Conservation (phyloP, 2,329 filamentous ascomycete genomes). For the Pyrenophora graminea region DNA sequence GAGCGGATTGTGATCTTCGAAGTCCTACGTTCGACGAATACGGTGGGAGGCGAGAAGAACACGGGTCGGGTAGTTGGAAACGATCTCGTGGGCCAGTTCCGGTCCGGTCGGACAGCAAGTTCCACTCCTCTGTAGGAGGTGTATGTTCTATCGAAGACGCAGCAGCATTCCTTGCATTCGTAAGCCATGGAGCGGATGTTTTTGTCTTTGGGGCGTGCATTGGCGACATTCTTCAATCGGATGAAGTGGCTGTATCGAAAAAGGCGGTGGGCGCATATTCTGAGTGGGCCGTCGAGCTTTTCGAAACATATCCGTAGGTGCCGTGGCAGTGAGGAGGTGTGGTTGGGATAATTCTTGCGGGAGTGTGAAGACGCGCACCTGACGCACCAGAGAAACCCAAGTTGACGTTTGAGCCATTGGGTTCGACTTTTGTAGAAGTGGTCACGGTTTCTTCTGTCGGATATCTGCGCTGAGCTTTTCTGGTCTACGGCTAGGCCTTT, state of each 20-base stretch:
- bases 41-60: too few species aligned
- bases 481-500: background rate
- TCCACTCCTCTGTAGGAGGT: too few species aligned
- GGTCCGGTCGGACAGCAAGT: too few species aligned
- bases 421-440: background rate
- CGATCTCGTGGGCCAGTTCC: too few species aligned
- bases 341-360: background rate
- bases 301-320: constrained; percentile 1
- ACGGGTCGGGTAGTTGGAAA: too few species aligned
- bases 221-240: background rate
- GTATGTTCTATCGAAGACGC: too few species aligned
- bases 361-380: background rate
- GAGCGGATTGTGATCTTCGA: too few species aligned
- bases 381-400: background rate
- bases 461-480: background rate
- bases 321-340: background rate
- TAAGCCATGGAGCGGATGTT: background rate
- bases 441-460: background rate
- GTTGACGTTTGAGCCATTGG: background rate
- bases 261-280: background rate
- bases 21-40: too few species aligned
- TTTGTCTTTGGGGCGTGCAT: background rate
- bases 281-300: background rate
- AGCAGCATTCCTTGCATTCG: too few species aligned
- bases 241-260: background rate